A percentile compares a stretch with the other conserved stretches of the same genome.
These are phyloP conservation scores for Dothideomycetes sp. DNA, from an alignment of 2,329 filamentous ascomycete species.

Conservation along the genomic window DNA sequence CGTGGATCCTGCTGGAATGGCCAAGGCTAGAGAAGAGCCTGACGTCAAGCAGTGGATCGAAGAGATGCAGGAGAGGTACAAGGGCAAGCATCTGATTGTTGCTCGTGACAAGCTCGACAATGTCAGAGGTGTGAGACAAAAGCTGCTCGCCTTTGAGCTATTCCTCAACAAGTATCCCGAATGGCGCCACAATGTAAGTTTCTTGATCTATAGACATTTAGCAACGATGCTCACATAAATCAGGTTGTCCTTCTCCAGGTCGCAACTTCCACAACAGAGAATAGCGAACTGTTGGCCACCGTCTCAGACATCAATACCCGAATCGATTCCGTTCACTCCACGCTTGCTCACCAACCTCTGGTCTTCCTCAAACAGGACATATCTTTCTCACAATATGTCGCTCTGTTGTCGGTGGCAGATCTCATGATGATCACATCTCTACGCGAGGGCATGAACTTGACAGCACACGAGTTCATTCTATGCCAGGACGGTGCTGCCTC, in stretches of 20 bases:
- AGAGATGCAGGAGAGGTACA: conserved; percentile 73
- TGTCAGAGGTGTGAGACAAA: conserved; percentile 85
- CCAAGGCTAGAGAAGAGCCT: conserved; percentile 45
- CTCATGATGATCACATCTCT: conserved; percentile 90
- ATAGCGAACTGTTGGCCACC: conserved; percentile 75
- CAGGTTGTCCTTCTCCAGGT: conserved; percentile 86
- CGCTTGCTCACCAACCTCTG: conserved; percentile 81
- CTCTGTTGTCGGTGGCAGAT: conserved; percentile 79
- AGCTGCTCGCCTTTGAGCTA: conserved; percentile 82
- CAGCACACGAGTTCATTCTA: conserved; percentile 85
- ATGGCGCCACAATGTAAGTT: conserved; percentile 61
- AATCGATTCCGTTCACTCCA: conserved; percentile 86
- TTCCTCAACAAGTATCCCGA: conserved; percentile 91
- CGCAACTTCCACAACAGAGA: conserved; percentile 80
- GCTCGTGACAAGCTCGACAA: conserved; percentile 90
- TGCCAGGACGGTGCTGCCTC: conserved; percentile 75
- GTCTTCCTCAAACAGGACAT: conserved; percentile 95
- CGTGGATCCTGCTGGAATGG: conserved; percentile 52
- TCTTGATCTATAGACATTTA: background rate
- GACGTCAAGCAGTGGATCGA: conserved; percentile 72
- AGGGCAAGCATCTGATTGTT: conserved; percentile 82
- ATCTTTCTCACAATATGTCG: conserved; percentile 85
- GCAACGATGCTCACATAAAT: conserved; percentile 7
- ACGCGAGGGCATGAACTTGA: conserved; percentile 95
- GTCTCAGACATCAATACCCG: conserved; percentile 91